A percentile compares a stretch with the other conserved stretches of the same genome.
Conservation (phyloP, 2,329 filamentous ascomycete species). For the Cryphonectria nitschkei region DNA sequence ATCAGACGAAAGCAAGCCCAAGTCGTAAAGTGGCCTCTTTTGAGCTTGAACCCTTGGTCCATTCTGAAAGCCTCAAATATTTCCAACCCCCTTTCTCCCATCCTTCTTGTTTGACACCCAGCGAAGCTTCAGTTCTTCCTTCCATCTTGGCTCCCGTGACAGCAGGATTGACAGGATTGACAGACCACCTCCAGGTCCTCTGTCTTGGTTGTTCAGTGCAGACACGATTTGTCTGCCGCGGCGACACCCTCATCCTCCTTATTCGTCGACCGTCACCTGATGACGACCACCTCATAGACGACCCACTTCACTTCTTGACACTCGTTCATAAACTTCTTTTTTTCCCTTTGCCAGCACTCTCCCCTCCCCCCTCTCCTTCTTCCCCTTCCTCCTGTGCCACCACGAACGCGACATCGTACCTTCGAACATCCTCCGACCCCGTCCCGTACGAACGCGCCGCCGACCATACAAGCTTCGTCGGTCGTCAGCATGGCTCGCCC, state of each 20-base stretch:
- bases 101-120: slow-evolving; percentile 22
- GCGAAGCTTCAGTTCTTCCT: slow-evolving; percentile 11
- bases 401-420: not conserved
- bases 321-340: slow-evolving; percentile 40
- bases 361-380: too few relatives aligned
- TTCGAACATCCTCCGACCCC: slow-evolving; percentile 9
- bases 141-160: slow-evolving; percentile 21
- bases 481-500: slow-evolving; percentile 44
- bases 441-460: slow-evolving; percentile 13
- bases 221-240: slow-evolving; percentile 30
- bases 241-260: slow-evolving; percentile 32
- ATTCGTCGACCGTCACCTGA: slow-evolving; percentile 31
- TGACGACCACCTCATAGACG: slow-evolving; percentile 45
- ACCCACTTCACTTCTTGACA: slow-evolving; percentile 46
- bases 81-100: slow-evolving; percentile 28
- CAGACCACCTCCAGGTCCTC: slow-evolving; percentile 14
- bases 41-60: slow-evolving; percentile 5
- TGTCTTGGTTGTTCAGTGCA: slow-evolving; percentile 4
- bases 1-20: slow-evolving; percentile 7
- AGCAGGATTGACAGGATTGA: slow-evolving; percentile 25
- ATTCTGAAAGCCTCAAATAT: slow-evolving; percentile 9
- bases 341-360: slow-evolving; percentile 10
- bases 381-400: not conserved
- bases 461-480: slow-evolving; percentile 4
- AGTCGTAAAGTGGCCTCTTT: slow-evolving; percentile 16